phyloP scores from a whole-genome alignment of 225 moss, liverwort and hornwort species.

The Marchantia polymorpha region DNA sequence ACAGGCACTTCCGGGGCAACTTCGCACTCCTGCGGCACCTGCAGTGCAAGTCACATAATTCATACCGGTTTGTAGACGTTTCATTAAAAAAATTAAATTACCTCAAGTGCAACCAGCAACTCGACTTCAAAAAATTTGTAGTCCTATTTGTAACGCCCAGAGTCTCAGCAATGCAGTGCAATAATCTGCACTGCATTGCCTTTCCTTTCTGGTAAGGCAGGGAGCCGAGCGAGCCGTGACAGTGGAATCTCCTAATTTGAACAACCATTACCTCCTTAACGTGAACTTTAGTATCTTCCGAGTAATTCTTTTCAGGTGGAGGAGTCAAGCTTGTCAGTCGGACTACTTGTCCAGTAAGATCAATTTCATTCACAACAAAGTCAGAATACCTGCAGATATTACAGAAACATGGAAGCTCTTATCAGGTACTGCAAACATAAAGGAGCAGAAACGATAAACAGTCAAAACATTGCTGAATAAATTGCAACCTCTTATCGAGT shows the following conservation, averaged over 20 bases:
- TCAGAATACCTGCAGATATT: constrained; percentile 62
- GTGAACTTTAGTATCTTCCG: constrained; percentile 38
- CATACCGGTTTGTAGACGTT: not conserved
- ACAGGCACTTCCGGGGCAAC: constrained; percentile 41
- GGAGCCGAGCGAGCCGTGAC: too few relatives aligned
- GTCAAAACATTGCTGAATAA: not conserved
- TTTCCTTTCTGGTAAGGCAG: not conserved
- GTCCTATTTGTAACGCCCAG: not conserved
- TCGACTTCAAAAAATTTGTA: not conserved
- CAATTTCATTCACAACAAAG: constrained; percentile 94
- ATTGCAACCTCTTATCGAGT: not conserved
- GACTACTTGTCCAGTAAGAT: constrained; percentile 54
- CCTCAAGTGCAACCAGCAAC: not conserved
- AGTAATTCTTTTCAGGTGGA: constrained; percentile 20
- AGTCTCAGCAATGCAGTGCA: not conserved
- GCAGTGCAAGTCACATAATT: not conserved
- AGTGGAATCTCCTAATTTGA: not conserved
- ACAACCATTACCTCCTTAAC: not conserved
- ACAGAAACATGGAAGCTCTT: not conserved
- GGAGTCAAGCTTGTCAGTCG: constrained; percentile 67
- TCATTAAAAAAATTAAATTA: not conserved
- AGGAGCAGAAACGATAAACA: not conserved
- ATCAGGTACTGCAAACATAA: not conserved
- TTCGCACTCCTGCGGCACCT: constrained; percentile 26
- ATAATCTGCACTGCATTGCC: too few relatives aligned